phyloP scores from a whole-genome alignment of 257 asterid species.

The Fraxinus quadrangulata region DNA sequence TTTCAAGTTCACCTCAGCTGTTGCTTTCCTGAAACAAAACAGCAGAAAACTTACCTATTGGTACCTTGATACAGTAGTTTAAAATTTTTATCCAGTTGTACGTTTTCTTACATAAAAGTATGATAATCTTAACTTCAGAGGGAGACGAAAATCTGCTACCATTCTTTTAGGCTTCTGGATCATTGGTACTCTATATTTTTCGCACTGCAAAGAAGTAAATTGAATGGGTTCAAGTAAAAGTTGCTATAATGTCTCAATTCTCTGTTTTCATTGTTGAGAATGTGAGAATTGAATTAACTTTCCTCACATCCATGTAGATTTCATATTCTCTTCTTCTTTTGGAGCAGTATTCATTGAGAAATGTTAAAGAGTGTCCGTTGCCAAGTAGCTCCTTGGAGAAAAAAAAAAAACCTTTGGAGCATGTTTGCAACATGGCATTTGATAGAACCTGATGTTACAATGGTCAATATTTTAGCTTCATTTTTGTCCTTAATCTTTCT shows the following conservation, averaged over 20 bases:
- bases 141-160: not conserved
- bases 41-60: not conserved
- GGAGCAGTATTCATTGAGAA: too few species aligned
- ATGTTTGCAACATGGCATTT: not conserved
- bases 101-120: not conserved
- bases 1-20: not conserved
- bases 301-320: too few species aligned
- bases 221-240: not conserved
- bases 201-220: not conserved
- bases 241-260: not conserved
- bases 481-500: too few species aligned
- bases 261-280: not conserved
- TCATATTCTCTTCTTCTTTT: too few species aligned
- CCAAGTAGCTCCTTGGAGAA: not conserved
- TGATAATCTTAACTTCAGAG: not conserved
- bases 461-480: too few species aligned
- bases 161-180: not conserved
- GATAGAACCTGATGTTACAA: too few species aligned
- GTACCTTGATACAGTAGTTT: not conserved
- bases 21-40: too few species aligned
- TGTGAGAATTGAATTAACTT: not conserved
- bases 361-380: too few species aligned
- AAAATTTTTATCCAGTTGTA: not conserved
- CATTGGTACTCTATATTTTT: too few species aligned
- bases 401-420: not conserved